These are phyloP conservation scores for Linnemannia elongata DNA, from an alignment of 192 early-diverging fungal genomes.

Conservation along the genomic window DNA sequence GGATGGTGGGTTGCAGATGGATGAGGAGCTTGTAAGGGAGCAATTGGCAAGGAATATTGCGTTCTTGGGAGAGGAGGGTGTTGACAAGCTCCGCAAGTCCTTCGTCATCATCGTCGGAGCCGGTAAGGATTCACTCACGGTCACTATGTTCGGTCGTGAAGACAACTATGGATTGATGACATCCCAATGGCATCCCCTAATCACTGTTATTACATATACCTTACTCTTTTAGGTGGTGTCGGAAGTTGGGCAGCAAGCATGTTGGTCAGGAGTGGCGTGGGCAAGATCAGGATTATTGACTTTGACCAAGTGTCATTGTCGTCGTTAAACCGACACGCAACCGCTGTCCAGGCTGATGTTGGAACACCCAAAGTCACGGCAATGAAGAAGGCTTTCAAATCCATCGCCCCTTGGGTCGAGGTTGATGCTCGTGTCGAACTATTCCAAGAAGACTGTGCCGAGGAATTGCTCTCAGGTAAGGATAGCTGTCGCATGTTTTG, in stretches of 20 bases:
- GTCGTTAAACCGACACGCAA: conserved; percentile 94
- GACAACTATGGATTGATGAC: too few relatives aligned
- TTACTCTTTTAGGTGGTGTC: conserved; percentile 76
- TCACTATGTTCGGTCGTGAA: too few relatives aligned
- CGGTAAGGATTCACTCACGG: conserved; percentile 40
- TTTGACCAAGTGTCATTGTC: conserved; percentile 98
- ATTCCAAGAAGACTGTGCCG: conserved; percentile 79
- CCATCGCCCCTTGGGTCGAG: conserved; percentile 82
- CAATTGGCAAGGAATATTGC: conserved; percentile 90
- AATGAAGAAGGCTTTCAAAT: conserved; percentile 78
- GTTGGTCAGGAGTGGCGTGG: conserved; percentile 91
- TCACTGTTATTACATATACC: background rate
- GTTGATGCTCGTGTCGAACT: conserved; percentile 85
- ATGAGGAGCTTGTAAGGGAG: conserved; percentile 84
- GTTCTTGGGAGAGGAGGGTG: conserved; percentile 89
- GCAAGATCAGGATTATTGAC: conserved; percentile 90
- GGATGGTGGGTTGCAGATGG: conserved; percentile 18
- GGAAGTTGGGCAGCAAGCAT: conserved; percentile 93
- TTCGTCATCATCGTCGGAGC: conserved; percentile 96
- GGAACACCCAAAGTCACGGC: conserved; percentile 89
- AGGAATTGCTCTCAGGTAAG: conserved; percentile 76
- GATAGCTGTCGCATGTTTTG: background rate
- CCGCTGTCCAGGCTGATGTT: conserved; percentile 91
- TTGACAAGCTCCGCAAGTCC: conserved; percentile 76
- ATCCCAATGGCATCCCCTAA: background rate